These are phyloP conservation scores for Aspergillus novofumigatus DNA, from an alignment of 2,329 filamentous ascomycete genomes.

Conservation along the genomic window DNA sequence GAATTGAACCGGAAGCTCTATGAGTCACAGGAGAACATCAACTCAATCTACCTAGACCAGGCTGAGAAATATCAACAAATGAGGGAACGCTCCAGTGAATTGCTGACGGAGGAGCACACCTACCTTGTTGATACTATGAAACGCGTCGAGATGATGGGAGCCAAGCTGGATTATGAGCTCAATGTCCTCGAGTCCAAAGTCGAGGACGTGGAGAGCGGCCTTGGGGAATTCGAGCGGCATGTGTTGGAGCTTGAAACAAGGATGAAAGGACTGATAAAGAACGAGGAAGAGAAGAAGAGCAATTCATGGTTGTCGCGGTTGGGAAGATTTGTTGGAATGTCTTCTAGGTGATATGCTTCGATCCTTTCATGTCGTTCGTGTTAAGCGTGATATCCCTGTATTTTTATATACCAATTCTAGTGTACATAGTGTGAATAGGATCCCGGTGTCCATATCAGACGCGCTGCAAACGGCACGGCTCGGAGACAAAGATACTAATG, in stretches of 20 bases:
- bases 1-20: constrained; percentile 62
- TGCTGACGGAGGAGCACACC: constrained; percentile 65
- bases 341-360: constrained; percentile 12
- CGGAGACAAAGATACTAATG: not conserved
- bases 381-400: not conserved
- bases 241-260: constrained; percentile 66
- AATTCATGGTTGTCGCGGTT: constrained; percentile 59
- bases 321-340: constrained; percentile 25
- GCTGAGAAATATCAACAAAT: constrained; percentile 67
- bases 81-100: constrained; percentile 62
- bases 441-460: not conserved
- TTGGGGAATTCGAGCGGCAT: constrained; percentile 73
- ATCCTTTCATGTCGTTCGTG: constrained; percentile 6
- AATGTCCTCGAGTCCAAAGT: constrained; percentile 73
- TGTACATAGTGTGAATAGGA: constrained; percentile 18
- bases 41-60: constrained; percentile 64
- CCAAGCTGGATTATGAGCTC: constrained; percentile 90
- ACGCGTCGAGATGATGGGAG: constrained; percentile 74
- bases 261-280: constrained; percentile 58
- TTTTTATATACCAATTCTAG: constrained; percentile 17
- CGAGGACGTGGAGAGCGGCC: constrained; percentile 79
- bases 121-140: constrained; percentile 67
- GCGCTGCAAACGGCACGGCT: constrained; percentile 6
- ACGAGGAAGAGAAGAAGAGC: constrained; percentile 61
- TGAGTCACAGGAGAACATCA: constrained; percentile 61